Base-by-base conservation (phyloP, 805 yeast species). In the Candida fluviatilis region DNA sequence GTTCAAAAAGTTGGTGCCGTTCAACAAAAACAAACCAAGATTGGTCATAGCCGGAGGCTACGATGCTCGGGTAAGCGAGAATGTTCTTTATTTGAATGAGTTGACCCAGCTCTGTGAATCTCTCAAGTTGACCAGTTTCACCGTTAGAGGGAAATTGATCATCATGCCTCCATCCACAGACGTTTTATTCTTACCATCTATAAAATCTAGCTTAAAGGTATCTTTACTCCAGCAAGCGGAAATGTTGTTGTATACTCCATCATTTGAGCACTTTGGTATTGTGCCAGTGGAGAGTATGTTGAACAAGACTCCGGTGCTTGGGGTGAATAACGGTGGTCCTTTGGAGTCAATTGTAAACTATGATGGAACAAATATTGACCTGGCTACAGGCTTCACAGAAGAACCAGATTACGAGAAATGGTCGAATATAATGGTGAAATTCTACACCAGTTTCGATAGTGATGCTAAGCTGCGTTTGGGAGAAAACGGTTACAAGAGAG, bases 261-360 rank as follows among this genome's bases (percentile, higher is more conserved):
- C 84, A 0, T 75, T 75, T 50, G 99, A 93, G 59, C 99, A 93
- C 63, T 93, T 93, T 56, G 99, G 99, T 11, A 93, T 93, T 46
- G 99, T 93, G 7, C 99, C 99, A 1, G 71, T 93, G 12, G 99
- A 93, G 57, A 90, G 96, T 10, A 90, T 93, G 97, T 72, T 82
- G 34, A 70, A 76, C 40, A 83, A 85, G 19, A 82, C 82, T 0
- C 88, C 95, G 0, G 96, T 90, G 0, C 63, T 93, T 36, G 96
- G 96, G 0, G 82, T 83, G 4, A 79, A 85, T 52, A 79, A 79
- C 28, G 99, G 99, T 18, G 99, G 99, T 0, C 99, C 99, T 0
- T 61, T 81, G 25, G 99, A 93, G 55, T 82, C 96, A 0, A 65
- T 84, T 7, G 69, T 67, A 7, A 48, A 57, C 38, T 65, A 45